Evolutionary conservation across 306 rosid genomes (phyloP).

Genomic region (Corylus americana): DNA sequence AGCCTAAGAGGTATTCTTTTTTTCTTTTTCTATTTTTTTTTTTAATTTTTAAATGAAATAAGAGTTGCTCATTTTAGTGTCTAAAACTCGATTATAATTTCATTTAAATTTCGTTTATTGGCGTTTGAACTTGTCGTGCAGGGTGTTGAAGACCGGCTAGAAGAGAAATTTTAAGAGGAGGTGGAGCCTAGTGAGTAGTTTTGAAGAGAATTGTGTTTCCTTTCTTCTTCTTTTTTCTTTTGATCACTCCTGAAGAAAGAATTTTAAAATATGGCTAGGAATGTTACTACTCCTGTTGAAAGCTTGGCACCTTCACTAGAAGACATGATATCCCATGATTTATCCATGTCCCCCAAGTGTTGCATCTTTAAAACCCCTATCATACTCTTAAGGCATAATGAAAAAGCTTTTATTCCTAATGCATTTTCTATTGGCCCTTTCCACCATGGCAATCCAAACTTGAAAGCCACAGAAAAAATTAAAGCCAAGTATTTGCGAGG

Average conservation of each 20-base stretch:
- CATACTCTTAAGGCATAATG: neutral
- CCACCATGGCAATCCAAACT: neutral
- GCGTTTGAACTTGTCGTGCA: too few species aligned
- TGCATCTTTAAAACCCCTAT: conserved; percentile 32
- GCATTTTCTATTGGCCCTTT: conserved; percentile 24
- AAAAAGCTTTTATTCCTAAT: conserved; percentile 4
- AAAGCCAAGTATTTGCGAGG: conserved; percentile 8
- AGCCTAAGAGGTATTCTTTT: too few species aligned
- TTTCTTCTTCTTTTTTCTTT: neutral
- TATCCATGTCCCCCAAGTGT: neutral
- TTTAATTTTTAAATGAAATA: too few species aligned
- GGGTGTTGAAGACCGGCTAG: too few species aligned
- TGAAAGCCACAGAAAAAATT: neutral
- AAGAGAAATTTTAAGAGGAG: too few species aligned
- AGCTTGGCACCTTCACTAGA: neutral
- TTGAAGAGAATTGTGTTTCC: too few species aligned
- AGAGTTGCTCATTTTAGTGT: too few species aligned
- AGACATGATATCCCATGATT: neutral
- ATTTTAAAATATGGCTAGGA: neutral
- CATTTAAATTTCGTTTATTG: too few species aligned
- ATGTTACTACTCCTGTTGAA: neutral
- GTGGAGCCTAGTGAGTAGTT: too few species aligned
- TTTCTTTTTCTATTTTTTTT: too few species aligned
- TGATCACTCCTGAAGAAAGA: neutral
- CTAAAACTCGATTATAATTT: neutral